Base-by-base conservation (phyloP, 108 stramenopile genomes). In the Cylindrotheca fusiformis region DNA sequence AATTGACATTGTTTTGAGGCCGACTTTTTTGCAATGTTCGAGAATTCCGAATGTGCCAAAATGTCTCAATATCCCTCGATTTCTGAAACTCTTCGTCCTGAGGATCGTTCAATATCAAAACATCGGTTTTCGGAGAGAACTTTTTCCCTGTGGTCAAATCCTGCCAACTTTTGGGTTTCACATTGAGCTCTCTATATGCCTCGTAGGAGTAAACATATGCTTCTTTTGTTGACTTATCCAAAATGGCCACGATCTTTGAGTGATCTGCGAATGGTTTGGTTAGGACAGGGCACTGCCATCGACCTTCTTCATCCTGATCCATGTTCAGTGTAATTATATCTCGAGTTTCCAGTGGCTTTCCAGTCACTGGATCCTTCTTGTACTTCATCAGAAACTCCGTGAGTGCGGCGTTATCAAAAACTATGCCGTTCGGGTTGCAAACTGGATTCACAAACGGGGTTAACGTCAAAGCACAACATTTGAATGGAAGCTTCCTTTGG, bases 241-340 rank as follows among this genome's bases (percentile, higher is more conserved):
- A 60, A 52, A 99, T 87, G 20, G 95, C 97, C n/a, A 96, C 83
- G 4, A 98, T 78, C 54, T 95, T 95, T 32, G 94, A 88, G 47
- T 83, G 79, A 77, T 92, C 81, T 3, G 67, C 74, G 68, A 98
- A 98, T 18, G 85, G 72, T 78, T 98, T 99, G 65, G 84, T 90
- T 33, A 97, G 78, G n/a, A 99, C 80, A 1, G 98, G 98, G 69
- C 98, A 99, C 60, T 96, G 94, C 95, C 96, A 97, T 30, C 84
- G 63, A 25, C 94, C 94, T 48, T 84, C 81, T 12, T 80, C 86
- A 52, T 97, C 95, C 53, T 79, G 77, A 41, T 90, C 84, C 84
- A 96, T 95, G 50, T 94, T 67, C 33, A 99, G 73, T 0, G 74
- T 65, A 1, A 97, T 72, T 6, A 98, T 65, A 66, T 97, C 95